Base-by-base conservation (phyloP, 2,329 filamentous ascomycete species). In the Botrytis fragariae region DNA sequence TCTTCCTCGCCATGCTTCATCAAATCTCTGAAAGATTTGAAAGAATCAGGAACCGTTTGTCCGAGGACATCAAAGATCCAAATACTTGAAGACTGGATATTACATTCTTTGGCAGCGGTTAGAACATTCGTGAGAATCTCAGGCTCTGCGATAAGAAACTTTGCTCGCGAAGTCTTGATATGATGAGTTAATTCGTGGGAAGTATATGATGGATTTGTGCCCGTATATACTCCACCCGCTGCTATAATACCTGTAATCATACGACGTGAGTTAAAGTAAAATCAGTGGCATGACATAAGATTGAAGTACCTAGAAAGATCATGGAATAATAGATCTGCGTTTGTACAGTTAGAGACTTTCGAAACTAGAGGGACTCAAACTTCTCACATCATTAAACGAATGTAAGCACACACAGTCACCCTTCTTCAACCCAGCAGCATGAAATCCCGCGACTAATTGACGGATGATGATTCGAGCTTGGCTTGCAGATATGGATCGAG, bases 391-490 rank as follows among this genome's bases (percentile, higher is more conserved):
- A 72, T 80, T 80, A 71, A 79, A 80, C 20, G 77, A 79, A 68
- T 77, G 71, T 48, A 80, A 69, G 57, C 79, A 80, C 14, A 80
- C 77, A 68, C 79, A 80, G 72, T 80, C 79, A 42, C 77, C 78
- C 44, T 76, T 76, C 60, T 77, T 73, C 29, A 80, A 69, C 0
- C 78, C 79, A 35, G 76, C 74, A 8, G 77, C 75, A 59, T 78
- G 77, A 42, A 81, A 72, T 6, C 79, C 78, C 44, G 79, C 76
- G 5, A 78, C 74, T 20, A 80, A 74, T 62, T 78, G 76, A 35
- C 77, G 74, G 25, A 80, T 75, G 20, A 79, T 51, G 4, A 72
- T 44, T 37, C 75, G 74, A 64, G 76, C 78, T 69, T 80, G 76
- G 14, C 75, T 77, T n/a, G 76, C 69, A 39, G 79, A 79, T 44